These are phyloP conservation scores for Monosporascus cannonballus DNA, from an alignment of 2,329 filamentous ascomycete genomes.

Conservation along the genomic window DNA sequence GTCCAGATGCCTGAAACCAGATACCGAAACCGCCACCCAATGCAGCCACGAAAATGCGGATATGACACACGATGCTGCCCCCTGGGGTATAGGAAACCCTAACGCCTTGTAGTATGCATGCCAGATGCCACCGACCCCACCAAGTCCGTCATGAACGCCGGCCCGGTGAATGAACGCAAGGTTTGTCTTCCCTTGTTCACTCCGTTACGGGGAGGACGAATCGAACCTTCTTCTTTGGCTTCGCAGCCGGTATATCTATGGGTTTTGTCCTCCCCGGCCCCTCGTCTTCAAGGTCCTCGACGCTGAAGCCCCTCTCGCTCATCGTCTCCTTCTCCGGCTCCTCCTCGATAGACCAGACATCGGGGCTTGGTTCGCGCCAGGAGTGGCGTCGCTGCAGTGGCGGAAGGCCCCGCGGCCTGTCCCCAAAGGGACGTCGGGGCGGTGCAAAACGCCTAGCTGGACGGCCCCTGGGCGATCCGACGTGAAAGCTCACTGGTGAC, in stretches of 20 bases:
- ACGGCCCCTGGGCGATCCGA: slow-evolving; percentile 22
- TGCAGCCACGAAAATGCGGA: neutral
- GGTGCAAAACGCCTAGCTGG: slow-evolving; percentile 24
- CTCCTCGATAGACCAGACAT: slow-evolving; percentile 56
- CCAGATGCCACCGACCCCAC: neutral
- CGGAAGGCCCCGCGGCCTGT: slow-evolving; percentile 22
- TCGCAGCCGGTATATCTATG: slow-evolving; percentile 37
- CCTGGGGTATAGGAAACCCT: no score
- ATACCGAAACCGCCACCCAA: neutral
- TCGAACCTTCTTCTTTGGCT: slow-evolving; percentile 51
- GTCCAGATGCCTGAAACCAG: neutral
- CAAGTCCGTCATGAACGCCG: no score
- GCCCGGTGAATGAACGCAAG: neutral
- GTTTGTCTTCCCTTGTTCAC: slow-evolving; percentile 5
- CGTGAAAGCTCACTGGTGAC: slow-evolving; percentile 27
- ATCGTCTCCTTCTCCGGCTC: slow-evolving; percentile 49
- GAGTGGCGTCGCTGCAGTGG: slow-evolving; percentile 38
- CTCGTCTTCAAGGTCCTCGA: slow-evolving; percentile 22
- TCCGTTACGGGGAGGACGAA: slow-evolving; percentile 45
- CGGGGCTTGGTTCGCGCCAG: slow-evolving; percentile 53
- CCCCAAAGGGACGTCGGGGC: slow-evolving; percentile 26
- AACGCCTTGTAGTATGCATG: slow-evolving; percentile 1
- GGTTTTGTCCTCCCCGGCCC: slow-evolving; percentile 23
- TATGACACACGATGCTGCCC: neutral
- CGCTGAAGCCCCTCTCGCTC: slow-evolving; percentile 34